phyloP scores from a whole-genome alignment of 2,329 filamentous ascomycete genomes.

The Mycocentrospora acerina region DNA sequence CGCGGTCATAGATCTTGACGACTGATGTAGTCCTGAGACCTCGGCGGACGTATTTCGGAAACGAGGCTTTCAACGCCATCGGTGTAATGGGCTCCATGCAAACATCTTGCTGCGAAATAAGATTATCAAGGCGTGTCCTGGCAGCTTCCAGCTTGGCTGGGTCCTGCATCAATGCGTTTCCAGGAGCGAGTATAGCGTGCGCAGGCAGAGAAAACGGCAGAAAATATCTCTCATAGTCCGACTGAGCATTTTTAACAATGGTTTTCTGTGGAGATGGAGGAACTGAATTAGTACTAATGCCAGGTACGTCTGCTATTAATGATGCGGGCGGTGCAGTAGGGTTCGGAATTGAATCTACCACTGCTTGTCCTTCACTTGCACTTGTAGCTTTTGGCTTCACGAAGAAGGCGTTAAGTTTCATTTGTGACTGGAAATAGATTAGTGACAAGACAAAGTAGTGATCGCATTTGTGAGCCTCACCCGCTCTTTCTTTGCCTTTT shows the following conservation, averaged over 20 bases:
- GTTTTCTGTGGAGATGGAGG: constrained; percentile 39
- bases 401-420: constrained; percentile 50
- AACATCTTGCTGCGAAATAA: constrained; percentile 19
- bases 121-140: constrained; percentile 26
- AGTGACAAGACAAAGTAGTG: constrained; percentile 8
- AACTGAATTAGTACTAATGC: constrained; percentile 24
- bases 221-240: constrained; percentile 64
- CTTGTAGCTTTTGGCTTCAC: constrained; percentile 41
- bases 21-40: constrained; percentile 26
- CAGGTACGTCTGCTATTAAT: constrained; percentile 23
- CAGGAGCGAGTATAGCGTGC: constrained; percentile 68
- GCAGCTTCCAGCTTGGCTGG: constrained; percentile 30
- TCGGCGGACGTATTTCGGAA: constrained; percentile 15
- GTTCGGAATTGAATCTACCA: constrained; percentile 37
- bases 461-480: constrained; percentile 30
- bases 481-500: constrained; percentile 42
- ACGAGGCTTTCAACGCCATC: constrained; percentile 18
- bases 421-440: constrained; percentile 38
- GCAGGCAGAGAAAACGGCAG: constrained; percentile 78
- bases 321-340: constrained; percentile 30
- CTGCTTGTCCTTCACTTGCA: constrained; percentile 26
- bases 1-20: constrained; percentile 45
- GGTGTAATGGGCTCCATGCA: constrained; percentile 14
- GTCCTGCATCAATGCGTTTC: constrained; percentile 41
- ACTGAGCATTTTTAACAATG: constrained; percentile 33